Base-by-base conservation (phyloP, 192 early-diverging fungal genomes). In the Phlyctochytrium planicorne region DNA sequence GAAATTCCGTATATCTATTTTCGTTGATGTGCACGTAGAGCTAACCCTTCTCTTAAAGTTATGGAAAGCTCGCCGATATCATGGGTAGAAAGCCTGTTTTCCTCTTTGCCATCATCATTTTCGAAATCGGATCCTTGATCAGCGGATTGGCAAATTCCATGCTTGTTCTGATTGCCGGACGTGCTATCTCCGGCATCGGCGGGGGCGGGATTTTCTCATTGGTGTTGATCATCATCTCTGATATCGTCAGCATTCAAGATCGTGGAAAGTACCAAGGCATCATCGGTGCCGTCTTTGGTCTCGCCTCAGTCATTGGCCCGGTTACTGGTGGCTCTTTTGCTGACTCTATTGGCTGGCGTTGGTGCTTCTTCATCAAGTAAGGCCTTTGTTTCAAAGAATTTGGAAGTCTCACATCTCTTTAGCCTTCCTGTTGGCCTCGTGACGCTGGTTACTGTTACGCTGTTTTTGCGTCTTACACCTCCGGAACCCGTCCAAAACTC, bases 51-150 rank as follows among this genome's bases (percentile, higher is more conserved):
- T 64, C 50, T 6, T 47, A 47, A 47, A 59, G 57, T 0, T 94
- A 94, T 75, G 92, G 88, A 55, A 91, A 91, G 68, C 83, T 97
- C 61, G 87, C 91, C 53, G 95, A 98, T 67, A 96, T 96, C 65
- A 90, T 95, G 76, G 95, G 94, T 27, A 84, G 94, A 31, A 91
- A 94, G 67, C 59, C 74, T 23, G 84, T 85, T 20, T 86, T 97
- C 32, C 63, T 95, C 0, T 80, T 86, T 34, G 90, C 92, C 1
- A 85, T 93, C 35, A 55, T 79, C 29, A 66, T 94, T 27, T 98
- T 98, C 71, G 84, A 88, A 62, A 53, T 90, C 6, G 95, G 95
- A 3, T 92, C 90, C 0, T 67, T 91, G 1, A 74, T 95, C 24
- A 94, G 95, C 73, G 96, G 92, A n/a, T 69, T 84, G 27, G 88